A percentile compares a stretch with the other conserved stretches of the same genome.
Conservation (phyloP, 179 eudicot species). For the Gypsophila paniculata region DNA sequence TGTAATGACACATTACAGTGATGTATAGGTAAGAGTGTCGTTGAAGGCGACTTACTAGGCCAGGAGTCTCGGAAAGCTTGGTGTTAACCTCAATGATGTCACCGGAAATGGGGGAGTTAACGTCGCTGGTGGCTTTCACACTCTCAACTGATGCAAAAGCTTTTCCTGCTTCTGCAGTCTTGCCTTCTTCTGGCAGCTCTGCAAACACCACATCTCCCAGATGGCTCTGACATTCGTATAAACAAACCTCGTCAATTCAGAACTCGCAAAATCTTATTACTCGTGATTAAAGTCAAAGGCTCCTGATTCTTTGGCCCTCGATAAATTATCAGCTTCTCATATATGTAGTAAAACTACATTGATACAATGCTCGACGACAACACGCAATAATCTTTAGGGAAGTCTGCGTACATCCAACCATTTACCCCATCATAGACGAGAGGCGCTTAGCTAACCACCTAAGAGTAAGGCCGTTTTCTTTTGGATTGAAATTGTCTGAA, state of each 20-base stretch:
- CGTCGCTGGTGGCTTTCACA: slow-evolving; percentile 94
- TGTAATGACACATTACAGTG: neutral
- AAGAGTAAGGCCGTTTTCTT: too few relatives aligned
- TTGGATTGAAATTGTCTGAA: too few relatives aligned
- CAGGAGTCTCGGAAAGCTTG: slow-evolving; percentile 78
- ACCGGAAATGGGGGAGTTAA: slow-evolving; percentile 87
- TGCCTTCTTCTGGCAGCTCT: slow-evolving; percentile 72
- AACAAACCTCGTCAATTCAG: neutral
- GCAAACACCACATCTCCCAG: slow-evolving; percentile 96
- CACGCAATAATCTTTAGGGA: too few relatives aligned
- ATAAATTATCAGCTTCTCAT: too few relatives aligned
- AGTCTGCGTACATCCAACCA: too few relatives aligned
- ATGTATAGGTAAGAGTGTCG: neutral
- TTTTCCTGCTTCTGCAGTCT: slow-evolving; percentile 38
- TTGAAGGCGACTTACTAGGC: slow-evolving; percentile 50
- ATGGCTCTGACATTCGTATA: slow-evolving; percentile 48
- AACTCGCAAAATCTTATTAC: neutral
- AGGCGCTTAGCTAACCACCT: too few relatives aligned
- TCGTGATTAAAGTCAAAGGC: too few relatives aligned
- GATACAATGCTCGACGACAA: too few relatives aligned
- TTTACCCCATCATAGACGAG: too few relatives aligned
- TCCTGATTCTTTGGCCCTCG: neutral
- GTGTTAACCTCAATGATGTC: slow-evolving; percentile 75
- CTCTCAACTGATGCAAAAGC: slow-evolving; percentile 92
- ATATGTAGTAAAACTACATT: too few relatives aligned